Evolutionary conservation across 202 grass and related monocot genomes (phyloP).

Genomic region (Thinopyrum obtusiflorum): DNA sequence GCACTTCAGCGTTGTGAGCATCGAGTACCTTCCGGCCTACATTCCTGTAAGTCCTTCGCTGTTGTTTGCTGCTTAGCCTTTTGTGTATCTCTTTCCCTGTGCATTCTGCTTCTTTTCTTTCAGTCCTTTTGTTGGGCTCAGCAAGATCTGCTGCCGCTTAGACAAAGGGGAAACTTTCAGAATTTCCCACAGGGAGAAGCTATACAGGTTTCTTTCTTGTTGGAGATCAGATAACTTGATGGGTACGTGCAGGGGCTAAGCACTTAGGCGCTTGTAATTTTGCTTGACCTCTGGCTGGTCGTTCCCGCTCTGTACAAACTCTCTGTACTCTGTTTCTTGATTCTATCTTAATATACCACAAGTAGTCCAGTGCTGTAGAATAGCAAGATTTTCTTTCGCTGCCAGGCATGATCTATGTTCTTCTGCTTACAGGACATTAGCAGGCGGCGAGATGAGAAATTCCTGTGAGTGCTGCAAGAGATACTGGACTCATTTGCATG

Average conservation of each 20-base stretch:
- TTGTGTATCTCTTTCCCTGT: background rate
- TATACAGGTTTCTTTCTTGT: background rate
- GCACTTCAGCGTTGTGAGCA: background rate
- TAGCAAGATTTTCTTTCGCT: background rate
- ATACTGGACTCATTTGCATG: conserved; percentile 14
- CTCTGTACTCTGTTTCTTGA: background rate
- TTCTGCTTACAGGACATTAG: background rate
- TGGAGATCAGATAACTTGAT: background rate
- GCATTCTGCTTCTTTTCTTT: background rate
- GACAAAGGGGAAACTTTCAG: background rate
- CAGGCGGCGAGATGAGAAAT: background rate
- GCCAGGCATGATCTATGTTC: background rate
- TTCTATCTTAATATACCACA: background rate
- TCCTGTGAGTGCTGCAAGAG: conserved; percentile 6
- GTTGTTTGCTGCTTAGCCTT: background rate
- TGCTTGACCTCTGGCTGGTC: background rate
- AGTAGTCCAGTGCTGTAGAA: background rate
- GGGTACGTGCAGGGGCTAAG: no score
- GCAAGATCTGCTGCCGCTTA: background rate
- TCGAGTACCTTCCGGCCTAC: background rate
- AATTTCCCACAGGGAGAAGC: background rate
- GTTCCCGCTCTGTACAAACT: background rate
- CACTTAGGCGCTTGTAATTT: background rate
- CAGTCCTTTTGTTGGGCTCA: background rate
- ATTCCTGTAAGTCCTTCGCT: background rate